Evolutionary conservation across 2,329 filamentous ascomycete species (phyloP).

Genomic region (Chaetomium olivaceum): DNA sequence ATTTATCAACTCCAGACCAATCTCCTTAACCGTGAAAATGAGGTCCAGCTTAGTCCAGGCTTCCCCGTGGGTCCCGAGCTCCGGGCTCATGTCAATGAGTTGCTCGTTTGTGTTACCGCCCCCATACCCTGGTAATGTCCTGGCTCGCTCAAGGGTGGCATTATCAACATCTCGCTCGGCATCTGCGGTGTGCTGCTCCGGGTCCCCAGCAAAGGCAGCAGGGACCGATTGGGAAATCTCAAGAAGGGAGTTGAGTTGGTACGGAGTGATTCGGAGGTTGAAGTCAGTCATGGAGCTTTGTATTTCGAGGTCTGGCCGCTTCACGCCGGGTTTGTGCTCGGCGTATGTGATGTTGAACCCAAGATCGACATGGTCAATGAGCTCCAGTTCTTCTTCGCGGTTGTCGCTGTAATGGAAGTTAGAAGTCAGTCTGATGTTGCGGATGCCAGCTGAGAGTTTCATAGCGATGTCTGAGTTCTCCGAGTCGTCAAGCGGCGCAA

Average conservation of each 20-base stretch:
- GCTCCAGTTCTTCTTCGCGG: slow-evolving; percentile 80
- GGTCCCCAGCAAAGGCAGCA: slow-evolving; percentile 76
- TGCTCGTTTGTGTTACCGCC: slow-evolving; percentile 42
- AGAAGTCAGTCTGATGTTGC: slow-evolving; percentile 88
- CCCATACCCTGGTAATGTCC: slow-evolving; percentile 44
- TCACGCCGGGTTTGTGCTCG: slow-evolving; percentile 74
- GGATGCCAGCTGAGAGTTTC: slow-evolving; percentile 85
- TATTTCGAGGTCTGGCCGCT: slow-evolving; percentile 88
- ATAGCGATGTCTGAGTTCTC: slow-evolving; percentile 75
- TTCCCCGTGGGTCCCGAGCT: slow-evolving; percentile 66
- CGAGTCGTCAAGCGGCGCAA: slow-evolving; percentile 79
- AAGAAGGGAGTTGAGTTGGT: slow-evolving; percentile 85
- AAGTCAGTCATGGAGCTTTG: slow-evolving; percentile 91
- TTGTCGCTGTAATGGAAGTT: slow-evolving; percentile 77
- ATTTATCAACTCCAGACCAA: slow-evolving; percentile 84
- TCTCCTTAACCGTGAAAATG: slow-evolving; percentile 82
- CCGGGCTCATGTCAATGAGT: slow-evolving; percentile 63
- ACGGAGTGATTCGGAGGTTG: slow-evolving; percentile 85
- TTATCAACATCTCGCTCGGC: slow-evolving; percentile 72
- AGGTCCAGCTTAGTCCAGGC: slow-evolving; percentile 94
- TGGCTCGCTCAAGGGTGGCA: slow-evolving; percentile 51
- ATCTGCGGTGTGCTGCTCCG: slow-evolving; percentile 70
- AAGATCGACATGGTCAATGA: slow-evolving; percentile 96
- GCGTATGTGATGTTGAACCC: slow-evolving; percentile 90
- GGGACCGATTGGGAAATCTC: slow-evolving; percentile 88